Conservation (phyloP, 1,139 yeast species). For the Sugiyamaella paludigena region DNA sequence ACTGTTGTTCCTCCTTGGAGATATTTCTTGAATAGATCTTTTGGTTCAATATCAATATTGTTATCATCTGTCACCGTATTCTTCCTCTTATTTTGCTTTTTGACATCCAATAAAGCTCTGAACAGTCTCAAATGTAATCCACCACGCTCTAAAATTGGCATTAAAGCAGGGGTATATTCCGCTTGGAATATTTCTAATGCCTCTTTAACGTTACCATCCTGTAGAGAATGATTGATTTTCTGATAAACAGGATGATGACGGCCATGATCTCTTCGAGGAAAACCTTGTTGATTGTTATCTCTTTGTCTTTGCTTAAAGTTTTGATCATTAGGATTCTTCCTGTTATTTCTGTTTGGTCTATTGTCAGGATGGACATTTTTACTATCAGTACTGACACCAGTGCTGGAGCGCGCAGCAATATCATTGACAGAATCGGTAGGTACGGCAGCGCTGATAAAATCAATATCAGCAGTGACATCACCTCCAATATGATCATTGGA, state of each 20-base stretch:
- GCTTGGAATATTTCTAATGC: conserved; percentile 5
- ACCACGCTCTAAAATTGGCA: conserved; percentile 1
- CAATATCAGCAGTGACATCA: too few relatives aligned
- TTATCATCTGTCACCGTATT: too few relatives aligned
- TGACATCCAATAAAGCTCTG: conserved; percentile 4
- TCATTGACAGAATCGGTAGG: too few relatives aligned
- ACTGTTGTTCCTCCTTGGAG: conserved; percentile 23
- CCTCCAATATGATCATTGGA: too few relatives aligned
- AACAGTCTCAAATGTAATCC: conserved; percentile 7
- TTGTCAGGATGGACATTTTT: too few relatives aligned
- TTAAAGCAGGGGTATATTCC: background rate
- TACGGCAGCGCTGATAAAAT: too few relatives aligned
- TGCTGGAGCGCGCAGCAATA: too few relatives aligned
- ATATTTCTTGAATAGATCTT: conserved; percentile 15
- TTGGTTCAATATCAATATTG: conserved; percentile 2
- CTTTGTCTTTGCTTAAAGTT: too few relatives aligned
- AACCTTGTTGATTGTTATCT: background rate
- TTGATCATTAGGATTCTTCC: background rate
- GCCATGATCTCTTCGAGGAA: background rate
- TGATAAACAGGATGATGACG: background rate
- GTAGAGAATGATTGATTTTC: conserved; percentile 4
- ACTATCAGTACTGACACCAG: too few relatives aligned
- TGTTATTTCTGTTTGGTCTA: background rate
- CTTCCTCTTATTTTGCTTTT: background rate
- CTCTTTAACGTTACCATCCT: conserved; percentile 1